phyloP scores from a whole-genome alignment of 768 basidiomycete genomes.

The Phanerochaete sordida region DNA sequence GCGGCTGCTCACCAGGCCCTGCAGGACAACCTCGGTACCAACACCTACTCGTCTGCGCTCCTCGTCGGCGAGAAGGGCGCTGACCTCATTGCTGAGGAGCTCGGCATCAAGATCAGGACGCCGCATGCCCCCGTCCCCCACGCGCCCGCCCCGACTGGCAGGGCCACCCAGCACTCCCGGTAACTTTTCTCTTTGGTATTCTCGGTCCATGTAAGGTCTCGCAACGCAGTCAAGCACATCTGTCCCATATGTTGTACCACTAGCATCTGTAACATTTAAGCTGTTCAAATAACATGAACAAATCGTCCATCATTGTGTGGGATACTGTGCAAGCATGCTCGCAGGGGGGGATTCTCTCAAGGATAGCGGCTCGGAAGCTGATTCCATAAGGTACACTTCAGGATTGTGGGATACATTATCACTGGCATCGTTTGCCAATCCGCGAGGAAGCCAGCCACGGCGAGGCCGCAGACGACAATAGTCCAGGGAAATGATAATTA shows the following conservation, averaged over 20 bases:
- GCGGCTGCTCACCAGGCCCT: not conserved
- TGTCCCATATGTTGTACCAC: not conserved
- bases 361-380: too few species aligned
- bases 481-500: too few species aligned
- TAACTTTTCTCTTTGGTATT: not conserved
- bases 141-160: constrained; percentile 40
- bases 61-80: constrained; percentile 71
- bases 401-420: too few species aligned
- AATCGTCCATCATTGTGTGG: too few species aligned
- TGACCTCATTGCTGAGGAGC: constrained; percentile 55
- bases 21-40: constrained; percentile 67
- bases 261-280: constrained; percentile 1
- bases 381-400: too few species aligned
- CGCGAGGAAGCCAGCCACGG: too few species aligned
- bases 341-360: too few species aligned
- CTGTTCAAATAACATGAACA: too few species aligned
- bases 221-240: not conserved
- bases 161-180: constrained; percentile 24
- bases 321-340: too few species aligned
- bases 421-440: too few species aligned
- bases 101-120: constrained; percentile 58
- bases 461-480: too few species aligned
- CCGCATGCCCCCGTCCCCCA: constrained; percentile 71
- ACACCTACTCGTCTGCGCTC: constrained; percentile 70
- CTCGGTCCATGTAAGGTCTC: not conserved